Conservation (phyloP, 306 rosid genomes). For the Lathyrus oleraceus region DNA sequence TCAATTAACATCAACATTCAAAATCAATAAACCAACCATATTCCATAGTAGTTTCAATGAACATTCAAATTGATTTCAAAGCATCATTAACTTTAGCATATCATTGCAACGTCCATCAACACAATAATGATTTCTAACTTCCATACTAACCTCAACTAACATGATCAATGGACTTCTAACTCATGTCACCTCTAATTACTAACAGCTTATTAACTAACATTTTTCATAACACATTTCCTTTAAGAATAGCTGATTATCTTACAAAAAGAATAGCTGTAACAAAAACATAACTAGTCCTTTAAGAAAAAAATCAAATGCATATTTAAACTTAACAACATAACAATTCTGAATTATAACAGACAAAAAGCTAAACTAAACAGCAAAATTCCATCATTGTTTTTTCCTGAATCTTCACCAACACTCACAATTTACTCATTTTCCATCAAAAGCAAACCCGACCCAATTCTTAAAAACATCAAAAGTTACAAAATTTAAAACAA, state of each 20-base stretch:
- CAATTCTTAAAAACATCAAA: constrained; percentile 56
- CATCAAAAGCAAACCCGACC: constrained; percentile 47
- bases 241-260: constrained; percentile 47
- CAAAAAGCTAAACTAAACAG: constrained; percentile 44
- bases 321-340: constrained; percentile 39
- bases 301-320: constrained; percentile 40
- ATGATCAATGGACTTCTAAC: too few species aligned
- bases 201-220: too few species aligned
- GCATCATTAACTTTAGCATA: too few species aligned
- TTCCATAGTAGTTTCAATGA: too few species aligned
- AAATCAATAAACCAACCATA: too few species aligned
- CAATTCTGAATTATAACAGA: constrained; percentile 49
- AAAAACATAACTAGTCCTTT: constrained; percentile 17
- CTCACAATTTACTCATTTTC: constrained; percentile 42
- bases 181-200: too few species aligned
- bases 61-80: too few species aligned
- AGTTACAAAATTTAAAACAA: constrained; percentile 38
- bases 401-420: constrained; percentile 59
- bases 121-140: too few species aligned
- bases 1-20: too few species aligned
- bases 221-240: too few species aligned
- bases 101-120: too few species aligned
- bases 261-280: constrained; percentile 43
- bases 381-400: constrained; percentile 45
- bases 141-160: too few species aligned